Conservation (phyloP, 2,329 filamentous ascomycete genomes). For the Xylariaceae sp. region DNA sequence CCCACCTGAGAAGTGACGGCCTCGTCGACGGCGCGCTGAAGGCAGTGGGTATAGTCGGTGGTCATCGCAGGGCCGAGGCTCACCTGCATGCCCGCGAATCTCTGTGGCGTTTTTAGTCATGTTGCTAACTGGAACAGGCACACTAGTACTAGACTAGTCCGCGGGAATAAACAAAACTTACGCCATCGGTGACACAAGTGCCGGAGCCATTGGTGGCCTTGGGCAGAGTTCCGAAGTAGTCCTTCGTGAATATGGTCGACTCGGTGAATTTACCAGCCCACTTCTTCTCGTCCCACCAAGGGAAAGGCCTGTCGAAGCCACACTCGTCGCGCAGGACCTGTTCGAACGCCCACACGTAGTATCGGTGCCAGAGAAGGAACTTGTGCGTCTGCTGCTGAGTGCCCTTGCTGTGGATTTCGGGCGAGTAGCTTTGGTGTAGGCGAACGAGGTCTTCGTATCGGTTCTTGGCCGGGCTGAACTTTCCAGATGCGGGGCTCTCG, state of each 20-base stretch:
- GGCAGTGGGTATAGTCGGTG: conserved; percentile 35
- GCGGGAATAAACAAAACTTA: conserved; percentile 18
- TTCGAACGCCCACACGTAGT: conserved; percentile 37
- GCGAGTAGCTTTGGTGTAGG: conserved; percentile 37
- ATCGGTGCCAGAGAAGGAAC: conserved; percentile 40
- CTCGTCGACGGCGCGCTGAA: conserved; percentile 38
- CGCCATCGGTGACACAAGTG: conserved; percentile 34
- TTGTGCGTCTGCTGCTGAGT: conserved; percentile 35
- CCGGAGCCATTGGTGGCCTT: conserved; percentile 30
- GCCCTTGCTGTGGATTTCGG: conserved; percentile 38
- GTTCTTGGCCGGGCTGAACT: conserved; percentile 31
- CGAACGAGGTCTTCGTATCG: conserved; percentile 39
- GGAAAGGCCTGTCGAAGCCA: conserved; percentile 36
- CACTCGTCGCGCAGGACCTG: conserved; percentile 38
- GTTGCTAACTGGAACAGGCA: background rate
- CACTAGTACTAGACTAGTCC: background rate
- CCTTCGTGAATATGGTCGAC: conserved; percentile 33
- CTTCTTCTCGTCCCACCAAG: conserved; percentile 41
- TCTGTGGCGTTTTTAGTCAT: conserved; percentile 11
- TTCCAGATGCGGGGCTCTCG: conserved; percentile 32
- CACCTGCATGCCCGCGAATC: conserved; percentile 31
- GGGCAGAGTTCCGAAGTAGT: conserved; percentile 36
- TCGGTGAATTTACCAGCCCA: conserved; percentile 37
- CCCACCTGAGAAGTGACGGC: conserved; percentile 32
- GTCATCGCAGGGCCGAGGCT: conserved; percentile 31